Conservation (phyloP, 139 green algal species). For the Volvox reticuliferus region DNA sequence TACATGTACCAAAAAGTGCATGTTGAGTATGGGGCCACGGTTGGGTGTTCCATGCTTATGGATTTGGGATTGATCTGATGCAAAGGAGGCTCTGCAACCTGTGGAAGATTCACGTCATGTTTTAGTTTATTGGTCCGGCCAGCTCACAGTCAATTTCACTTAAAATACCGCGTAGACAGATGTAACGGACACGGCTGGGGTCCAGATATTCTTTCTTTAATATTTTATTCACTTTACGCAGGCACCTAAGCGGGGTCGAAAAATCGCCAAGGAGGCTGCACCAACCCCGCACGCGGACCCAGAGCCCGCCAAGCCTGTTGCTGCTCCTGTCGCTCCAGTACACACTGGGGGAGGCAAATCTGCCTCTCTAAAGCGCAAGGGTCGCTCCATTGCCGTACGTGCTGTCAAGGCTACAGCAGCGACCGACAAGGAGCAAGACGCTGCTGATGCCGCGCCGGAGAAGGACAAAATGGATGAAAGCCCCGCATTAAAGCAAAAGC, state of each 20-base stretch:
- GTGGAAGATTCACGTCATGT: neutral
- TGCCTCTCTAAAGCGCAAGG: conserved; percentile 13
- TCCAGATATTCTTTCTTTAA: neutral
- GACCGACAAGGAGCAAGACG: neutral
- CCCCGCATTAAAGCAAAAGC: neutral
- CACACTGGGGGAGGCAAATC: neutral
- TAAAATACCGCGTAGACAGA: neutral
- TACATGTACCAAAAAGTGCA: neutral
- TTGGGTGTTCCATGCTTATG: neutral
- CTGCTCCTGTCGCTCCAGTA: neutral
- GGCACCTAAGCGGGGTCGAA: conserved; percentile 16
- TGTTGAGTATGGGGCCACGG: neutral
- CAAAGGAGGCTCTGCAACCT: neutral
- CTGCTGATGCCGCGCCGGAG: neutral
- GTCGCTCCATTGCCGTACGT: neutral
- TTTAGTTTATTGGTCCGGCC: neutral
- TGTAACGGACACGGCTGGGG: neutral
- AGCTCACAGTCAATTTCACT: neutral
- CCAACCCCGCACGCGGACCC: neutral
- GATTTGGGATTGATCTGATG: neutral
- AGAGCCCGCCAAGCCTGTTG: neutral
- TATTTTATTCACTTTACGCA: neutral
- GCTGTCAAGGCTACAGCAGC: neutral
- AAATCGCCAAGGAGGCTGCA: neutral
- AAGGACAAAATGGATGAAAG: neutral